phyloP scores from a whole-genome alignment of 768 basidiomycete genomes.

The Rhizopogon vinicolor region DNA sequence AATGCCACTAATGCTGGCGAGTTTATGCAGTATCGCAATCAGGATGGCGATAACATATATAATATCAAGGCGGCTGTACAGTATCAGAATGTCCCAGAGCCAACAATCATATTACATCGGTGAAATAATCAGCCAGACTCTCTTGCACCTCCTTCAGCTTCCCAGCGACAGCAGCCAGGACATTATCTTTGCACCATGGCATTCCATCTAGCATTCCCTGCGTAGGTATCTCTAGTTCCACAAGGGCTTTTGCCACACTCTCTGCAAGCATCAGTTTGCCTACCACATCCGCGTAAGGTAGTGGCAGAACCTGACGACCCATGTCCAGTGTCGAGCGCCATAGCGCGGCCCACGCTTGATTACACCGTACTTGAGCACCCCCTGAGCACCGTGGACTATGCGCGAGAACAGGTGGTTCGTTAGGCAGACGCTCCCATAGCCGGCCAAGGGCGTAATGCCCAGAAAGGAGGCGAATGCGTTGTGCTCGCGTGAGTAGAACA shows the following conservation, averaged over 20 bases:
- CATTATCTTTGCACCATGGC: slow-evolving; percentile 41
- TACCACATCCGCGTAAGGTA: slow-evolving; percentile 41
- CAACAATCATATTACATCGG: slow-evolving; percentile 30
- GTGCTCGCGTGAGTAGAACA: slow-evolving; percentile 38
- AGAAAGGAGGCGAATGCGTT: slow-evolving; percentile 47
- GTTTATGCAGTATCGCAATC: neutral
- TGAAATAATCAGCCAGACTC: slow-evolving; percentile 41
- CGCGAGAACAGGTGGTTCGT: slow-evolving; percentile 35
- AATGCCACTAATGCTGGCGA: neutral
- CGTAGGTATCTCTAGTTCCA: slow-evolving; percentile 37
- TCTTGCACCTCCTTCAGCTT: slow-evolving; percentile 45
- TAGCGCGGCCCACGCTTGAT: slow-evolving; percentile 38
- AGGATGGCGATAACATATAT: neutral
- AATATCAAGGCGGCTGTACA: no score
- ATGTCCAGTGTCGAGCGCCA: slow-evolving; percentile 42
- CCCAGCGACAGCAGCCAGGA: slow-evolving; percentile 35
- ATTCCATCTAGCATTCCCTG: slow-evolving; percentile 38
- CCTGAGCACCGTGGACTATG: slow-evolving; percentile 39
- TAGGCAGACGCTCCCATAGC: slow-evolving; percentile 39
- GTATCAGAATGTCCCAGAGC: neutral
- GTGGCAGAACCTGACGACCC: slow-evolving; percentile 32
- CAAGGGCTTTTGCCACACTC: slow-evolving; percentile 40
- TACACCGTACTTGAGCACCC: slow-evolving; percentile 35
- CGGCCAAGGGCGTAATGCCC: slow-evolving; percentile 47
- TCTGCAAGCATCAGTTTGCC: slow-evolving; percentile 44